Base-by-base conservation (phyloP, 345 rosid genomes). In the Gossypium anomalum region DNA sequence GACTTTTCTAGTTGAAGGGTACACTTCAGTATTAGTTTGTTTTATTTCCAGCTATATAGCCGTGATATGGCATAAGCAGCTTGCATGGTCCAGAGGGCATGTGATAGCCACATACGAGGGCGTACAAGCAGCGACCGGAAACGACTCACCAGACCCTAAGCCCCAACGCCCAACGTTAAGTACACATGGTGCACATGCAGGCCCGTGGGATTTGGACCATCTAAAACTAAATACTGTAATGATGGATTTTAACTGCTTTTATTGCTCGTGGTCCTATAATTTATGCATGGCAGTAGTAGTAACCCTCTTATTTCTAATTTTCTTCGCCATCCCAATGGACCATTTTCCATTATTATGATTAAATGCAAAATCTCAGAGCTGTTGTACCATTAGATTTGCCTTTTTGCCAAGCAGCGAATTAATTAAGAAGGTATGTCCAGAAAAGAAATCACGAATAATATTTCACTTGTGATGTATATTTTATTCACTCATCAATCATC, bases 71-170 rank as follows among this genome's bases (percentile, higher is more conserved):
- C 23, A 19, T 48, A 49, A 44, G 71, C 55, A 22, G 72, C 59
- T 8, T 25, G 61, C 56, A 78, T 82, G 89, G 89, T 82, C 89
- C 89, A 79, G 70, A 53, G 66, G 6, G 76, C 83, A 81, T 76
- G 81, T 83, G 86, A 84, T 13, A 34, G 41, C 67, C 80, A 73
- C 19, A 7, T 53, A 53, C 56, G 70, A 63, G 59, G 60, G 55
- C 49, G 43, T 20, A 59, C 38, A 44, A 44, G 62, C 49, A 25
- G 17, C 25, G 20, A 41, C 0, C 55, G 20, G 62, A 47, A 9
- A 61, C 80, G 60, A 68, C 77, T 65, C 59, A 66, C 69, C 58
- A 2, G 43, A 59, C 60, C 60, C 60, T 56, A 56, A 56, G 27
- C 27, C 7, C 7, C 41, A 34, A 34, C 41, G 41, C 7, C 14